phyloP scores from a whole-genome alignment of 768 basidiomycete species.

The Hygrophoropsis aurantiaca region DNA sequence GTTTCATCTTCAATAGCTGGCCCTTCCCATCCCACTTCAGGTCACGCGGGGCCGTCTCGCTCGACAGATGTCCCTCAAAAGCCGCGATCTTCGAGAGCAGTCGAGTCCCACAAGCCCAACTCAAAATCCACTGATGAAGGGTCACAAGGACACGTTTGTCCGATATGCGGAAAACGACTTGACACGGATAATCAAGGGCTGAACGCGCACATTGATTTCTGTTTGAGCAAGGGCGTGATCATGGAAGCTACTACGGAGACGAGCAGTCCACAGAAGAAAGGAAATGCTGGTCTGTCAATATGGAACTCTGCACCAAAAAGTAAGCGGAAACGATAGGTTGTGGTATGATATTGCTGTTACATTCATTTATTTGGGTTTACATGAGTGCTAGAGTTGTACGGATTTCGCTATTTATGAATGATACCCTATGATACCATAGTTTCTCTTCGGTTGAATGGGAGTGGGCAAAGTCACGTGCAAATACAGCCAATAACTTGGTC shows the following conservation, averaged over 20 bases:
- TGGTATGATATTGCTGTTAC: not conserved
- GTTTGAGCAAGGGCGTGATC: slow-evolving; percentile 78
- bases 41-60: not conserved
- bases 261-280: slow-evolving; percentile 7
- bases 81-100: slow-evolving; percentile 1
- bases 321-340: slow-evolving; percentile 16
- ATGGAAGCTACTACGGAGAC: slow-evolving; percentile 56
- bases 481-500: not conserved
- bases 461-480: slow-evolving; percentile 2
- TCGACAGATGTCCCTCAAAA: slow-evolving; percentile 3
- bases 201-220: slow-evolving; percentile 89
- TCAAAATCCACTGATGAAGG: slow-evolving; percentile 3
- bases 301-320: slow-evolving; percentile 1
- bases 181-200: slow-evolving; percentile 73
- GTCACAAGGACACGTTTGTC: slow-evolving; percentile 51
- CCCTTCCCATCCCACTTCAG: slow-evolving; percentile 16
- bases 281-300: not conserved
- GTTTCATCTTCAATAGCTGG: slow-evolving; percentile 23
- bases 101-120: slow-evolving; percentile 1
- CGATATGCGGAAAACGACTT: slow-evolving; percentile 65
- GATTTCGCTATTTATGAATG: no score
- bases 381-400: no score
- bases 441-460: not conserved
- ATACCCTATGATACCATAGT: no score
- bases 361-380: no score